phyloP scores from a whole-genome alignment of 78 protist genomes.

The Creolimax fragrantissima region DNA sequence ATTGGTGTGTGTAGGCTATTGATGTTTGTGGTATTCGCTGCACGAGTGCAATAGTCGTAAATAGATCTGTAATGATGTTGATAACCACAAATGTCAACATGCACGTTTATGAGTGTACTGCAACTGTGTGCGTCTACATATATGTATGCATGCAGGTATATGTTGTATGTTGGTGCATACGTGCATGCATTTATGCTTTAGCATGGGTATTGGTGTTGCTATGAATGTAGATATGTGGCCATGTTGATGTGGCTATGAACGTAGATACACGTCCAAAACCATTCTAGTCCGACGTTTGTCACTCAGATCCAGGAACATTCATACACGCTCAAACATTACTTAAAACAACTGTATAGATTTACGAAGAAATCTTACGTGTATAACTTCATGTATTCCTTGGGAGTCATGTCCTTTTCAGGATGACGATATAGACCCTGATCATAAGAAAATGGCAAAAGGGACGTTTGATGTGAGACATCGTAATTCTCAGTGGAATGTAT shows the following conservation, averaged over 20 bases:
- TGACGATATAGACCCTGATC: background rate
- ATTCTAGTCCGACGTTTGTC: background rate
- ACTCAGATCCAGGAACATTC: background rate
- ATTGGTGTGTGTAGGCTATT: background rate
- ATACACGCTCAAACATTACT: too few relatives aligned
- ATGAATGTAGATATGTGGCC: background rate
- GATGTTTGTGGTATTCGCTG: background rate
- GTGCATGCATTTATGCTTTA: background rate
- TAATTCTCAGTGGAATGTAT: background rate
- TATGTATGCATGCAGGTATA: background rate
- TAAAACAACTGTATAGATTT: background rate
- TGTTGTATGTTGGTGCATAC: background rate
- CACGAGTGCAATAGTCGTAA: background rate
- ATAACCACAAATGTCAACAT: background rate
- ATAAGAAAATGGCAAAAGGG: background rate
- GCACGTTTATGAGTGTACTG: too few relatives aligned
- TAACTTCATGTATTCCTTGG: background rate
- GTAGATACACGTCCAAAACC: background rate
- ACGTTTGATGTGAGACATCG: background rate
- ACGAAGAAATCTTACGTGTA: background rate
- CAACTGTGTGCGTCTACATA: too few relatives aligned
- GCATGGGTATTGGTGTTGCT: background rate
- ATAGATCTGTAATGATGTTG: background rate
- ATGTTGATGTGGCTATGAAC: background rate
- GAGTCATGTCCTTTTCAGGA: background rate